A percentile compares a stretch with the other conserved stretches of the same genome.
Conservation (phyloP, 2,329 filamentous ascomycete genomes). For the Alternaria conjuncta region DNA sequence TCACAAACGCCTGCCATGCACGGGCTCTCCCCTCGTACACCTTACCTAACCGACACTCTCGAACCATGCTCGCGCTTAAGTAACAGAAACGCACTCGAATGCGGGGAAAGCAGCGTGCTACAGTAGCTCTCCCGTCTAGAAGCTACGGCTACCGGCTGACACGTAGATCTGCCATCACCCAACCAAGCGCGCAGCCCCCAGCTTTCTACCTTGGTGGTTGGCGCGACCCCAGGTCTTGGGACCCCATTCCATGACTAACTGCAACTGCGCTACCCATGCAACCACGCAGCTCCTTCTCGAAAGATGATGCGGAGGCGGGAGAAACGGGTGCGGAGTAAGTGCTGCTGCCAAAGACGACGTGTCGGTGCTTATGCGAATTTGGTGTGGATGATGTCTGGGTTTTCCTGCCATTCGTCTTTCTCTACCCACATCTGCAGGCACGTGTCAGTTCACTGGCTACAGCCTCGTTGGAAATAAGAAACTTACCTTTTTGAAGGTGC, state of each 20-base stretch:
- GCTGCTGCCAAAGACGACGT: constrained; percentile 40
- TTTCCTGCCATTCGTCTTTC: constrained; percentile 99
- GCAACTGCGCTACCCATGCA: constrained; percentile 13
- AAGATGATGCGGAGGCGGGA: constrained; percentile 41
- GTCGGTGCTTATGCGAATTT: constrained; percentile 75
- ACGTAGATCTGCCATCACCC: constrained; percentile 28
- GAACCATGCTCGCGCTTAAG: constrained; percentile 29
- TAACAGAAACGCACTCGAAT: constrained; percentile 46
- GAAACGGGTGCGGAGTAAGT: constrained; percentile 32
- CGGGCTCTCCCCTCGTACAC: constrained; percentile 21
- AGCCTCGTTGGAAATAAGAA: constrained; percentile 10
- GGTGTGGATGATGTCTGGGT: constrained; percentile 97
- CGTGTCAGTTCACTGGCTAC: constrained; percentile 35
- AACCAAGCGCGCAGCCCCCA: constrained; percentile 26
- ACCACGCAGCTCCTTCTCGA: constrained; percentile 35
- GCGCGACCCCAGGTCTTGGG: constrained; percentile 25
- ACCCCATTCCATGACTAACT: constrained; percentile 47
- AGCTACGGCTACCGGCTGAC: constrained; percentile 26
- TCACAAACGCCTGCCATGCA: constrained; percentile 46
- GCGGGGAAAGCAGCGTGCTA: constrained; percentile 44
- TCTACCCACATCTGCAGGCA: constrained; percentile 93
- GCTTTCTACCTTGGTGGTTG: constrained; percentile 28
- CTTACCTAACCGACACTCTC: constrained; percentile 19
- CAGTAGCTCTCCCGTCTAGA: constrained; percentile 38
- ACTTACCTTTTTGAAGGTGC: constrained; percentile 95